Evolutionary conservation across 129 eudicot species (phyloP), one percentile per base, ranked within the genome.

Genomic region (Escallonia rubra): DNA sequence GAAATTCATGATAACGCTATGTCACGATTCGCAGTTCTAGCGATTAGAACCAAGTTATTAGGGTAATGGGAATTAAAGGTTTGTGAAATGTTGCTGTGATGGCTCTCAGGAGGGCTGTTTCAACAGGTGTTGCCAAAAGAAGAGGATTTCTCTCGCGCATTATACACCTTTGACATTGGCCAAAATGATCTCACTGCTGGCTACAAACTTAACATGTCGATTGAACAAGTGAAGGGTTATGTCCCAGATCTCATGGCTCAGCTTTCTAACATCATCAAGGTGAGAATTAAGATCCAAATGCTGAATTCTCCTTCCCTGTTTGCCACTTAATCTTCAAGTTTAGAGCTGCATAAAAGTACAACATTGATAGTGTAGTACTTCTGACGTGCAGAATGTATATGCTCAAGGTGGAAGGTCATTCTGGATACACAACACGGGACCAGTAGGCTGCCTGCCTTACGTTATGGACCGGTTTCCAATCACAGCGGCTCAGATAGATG

Each of bases 401-500:
- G 70, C 13, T 63, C 73, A 57, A 74, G 96, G 96, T 4, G 96
- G 90, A 58, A 83, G 96, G 64, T 70, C 90, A 49, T 86, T 90
- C 67, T 86, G 88, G 95, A 77, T 90, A 66, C 96, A 90, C 74
- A 86, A 90, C 84, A 90, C 96, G 0, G 96, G 95, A 10, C 96
- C 96, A 3, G 79, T 83, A 40, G 96, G 96, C 55, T 90, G 96
- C 73, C 76, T 90, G 50, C 88, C 95, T 8, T 90, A 86, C 62
- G 76, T 84, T 34, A 61, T 90, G 88, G 90, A 79, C 72, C 58
- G 75, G 4, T 72, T 75, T n/a, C 57, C 63, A 55, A 72, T 83
- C 62, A 68, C 85, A 2, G 80, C 86, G 10, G 81, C 81, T 11
- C 90, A 81, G 66, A 70, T 86, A 53, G 96, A 90, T 62, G 69